Base-by-base conservation (phyloP, 2,329 filamentous ascomycete genomes). In the Akanthomyces uredinophilus region DNA sequence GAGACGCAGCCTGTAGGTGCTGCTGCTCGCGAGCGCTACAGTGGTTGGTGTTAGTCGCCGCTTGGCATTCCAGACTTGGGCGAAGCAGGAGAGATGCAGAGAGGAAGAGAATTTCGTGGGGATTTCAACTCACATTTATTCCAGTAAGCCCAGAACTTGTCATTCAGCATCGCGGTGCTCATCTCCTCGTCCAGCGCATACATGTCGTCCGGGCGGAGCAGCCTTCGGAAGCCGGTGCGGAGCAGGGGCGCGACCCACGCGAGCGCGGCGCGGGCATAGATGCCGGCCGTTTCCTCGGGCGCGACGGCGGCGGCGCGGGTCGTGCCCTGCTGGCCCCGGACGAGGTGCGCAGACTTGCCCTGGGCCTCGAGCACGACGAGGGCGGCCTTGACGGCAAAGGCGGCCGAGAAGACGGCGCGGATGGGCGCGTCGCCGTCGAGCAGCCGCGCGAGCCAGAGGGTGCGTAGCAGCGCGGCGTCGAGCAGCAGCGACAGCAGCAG, bases 191-290 rank as follows among this genome's bases (percentile, higher is more conserved):
- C 73, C 54, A 78, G 67, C 3, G 68, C 65, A 43, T 73, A 74
- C 24, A 78, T 61, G 61, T 77, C 73, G 32, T 68, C 66, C 6
- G 73, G 72, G 49, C 64, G 69, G 18, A 79, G 65, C 49, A 78
- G 65, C 24, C 68, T 68, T 24, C 66, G 67, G 41, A 74, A 78
- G 1, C 77, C 77, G 13, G 65, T 71, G 52, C 65, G 58, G 65
- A 78, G 68, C 22, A 79, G 67, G 7, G 70, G 68, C 41, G 73
- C 74, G 43, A 78, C 65, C 77, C 76, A 79, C 64, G 72, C 72
- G 60, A 77, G 74, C 41, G 77, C 67, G 22, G 71, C 72, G 13
- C 71, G 72, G 61, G 69, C 73, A 44, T 77, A 75, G 8, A 78
- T 65, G 16, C 77, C 76, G 62, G 75, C 75, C 32, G 72, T 73